Evolutionary conservation across 2,329 filamentous ascomycete species (phyloP).

Genomic region (Verticillium nonalfalfae): DNA sequence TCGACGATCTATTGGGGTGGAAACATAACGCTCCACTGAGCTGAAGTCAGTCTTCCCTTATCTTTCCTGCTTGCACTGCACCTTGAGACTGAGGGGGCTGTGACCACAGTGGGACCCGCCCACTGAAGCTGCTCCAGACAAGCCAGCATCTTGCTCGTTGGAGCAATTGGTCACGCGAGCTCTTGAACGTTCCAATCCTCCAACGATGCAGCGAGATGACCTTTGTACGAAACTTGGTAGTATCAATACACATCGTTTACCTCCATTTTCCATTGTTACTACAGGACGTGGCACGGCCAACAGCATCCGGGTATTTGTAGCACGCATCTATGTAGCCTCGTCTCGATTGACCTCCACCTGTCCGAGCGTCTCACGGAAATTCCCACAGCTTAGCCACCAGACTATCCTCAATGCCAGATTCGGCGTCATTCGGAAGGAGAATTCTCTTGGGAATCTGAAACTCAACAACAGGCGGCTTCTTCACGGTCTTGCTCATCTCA

Average conservation of each 20-base stretch:
- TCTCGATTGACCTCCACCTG: neutral
- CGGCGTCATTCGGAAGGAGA: slow-evolving; percentile 49
- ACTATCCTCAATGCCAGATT: slow-evolving; percentile 41
- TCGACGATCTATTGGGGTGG: neutral
- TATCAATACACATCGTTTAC: no score
- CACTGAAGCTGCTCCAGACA: neutral
- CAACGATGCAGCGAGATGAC: no score
- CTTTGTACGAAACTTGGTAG: no score
- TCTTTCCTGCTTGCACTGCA: neutral
- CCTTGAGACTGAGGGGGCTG: neutral
- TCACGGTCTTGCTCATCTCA: slow-evolving; percentile 77
- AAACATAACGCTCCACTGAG: neutral
- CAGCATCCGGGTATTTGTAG: neutral
- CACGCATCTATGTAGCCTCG: neutral
- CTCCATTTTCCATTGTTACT: neutral
- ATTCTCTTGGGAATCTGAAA: slow-evolving; percentile 90
- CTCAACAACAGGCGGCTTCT: slow-evolving; percentile 82
- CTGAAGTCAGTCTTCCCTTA: neutral
- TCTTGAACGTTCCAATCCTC: neutral
- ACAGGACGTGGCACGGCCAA: neutral
- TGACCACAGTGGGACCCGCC: neutral
- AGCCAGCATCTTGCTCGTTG: neutral
- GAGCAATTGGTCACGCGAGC: neutral
- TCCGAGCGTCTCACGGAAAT: slow-evolving; percentile 28
- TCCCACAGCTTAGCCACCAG: slow-evolving; percentile 57